Conservation (phyloP, 257 asterid species). For the Gynochthodes officinalis region DNA sequence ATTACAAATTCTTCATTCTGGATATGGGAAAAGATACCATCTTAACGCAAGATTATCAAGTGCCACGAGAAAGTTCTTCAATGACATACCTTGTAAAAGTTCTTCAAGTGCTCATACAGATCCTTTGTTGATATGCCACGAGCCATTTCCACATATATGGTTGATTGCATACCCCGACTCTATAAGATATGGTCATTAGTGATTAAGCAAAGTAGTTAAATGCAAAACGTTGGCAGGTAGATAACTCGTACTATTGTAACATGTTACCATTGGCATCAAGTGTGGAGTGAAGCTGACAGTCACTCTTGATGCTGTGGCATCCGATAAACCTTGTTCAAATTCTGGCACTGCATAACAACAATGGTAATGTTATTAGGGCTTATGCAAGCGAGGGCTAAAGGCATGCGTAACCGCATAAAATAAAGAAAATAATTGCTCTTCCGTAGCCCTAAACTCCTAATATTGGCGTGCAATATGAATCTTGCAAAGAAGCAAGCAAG, state of each 20-base stretch:
- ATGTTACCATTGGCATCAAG: slow-evolving; percentile 87
- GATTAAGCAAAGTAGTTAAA: background rate
- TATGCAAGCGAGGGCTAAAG: background rate
- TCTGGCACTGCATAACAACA: slow-evolving; percentile 67
- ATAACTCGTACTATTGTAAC: background rate
- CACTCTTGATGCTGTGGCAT: slow-evolving; percentile 70
- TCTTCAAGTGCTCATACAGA: slow-evolving; percentile 49
- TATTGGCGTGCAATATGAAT: too few relatives aligned
- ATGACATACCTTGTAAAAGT: slow-evolving; percentile 60
- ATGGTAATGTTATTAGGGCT: slow-evolving; percentile 8
- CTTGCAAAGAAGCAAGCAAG: background rate
- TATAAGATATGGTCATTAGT: slow-evolving; percentile 22
- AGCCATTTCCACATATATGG: slow-evolving; percentile 88
- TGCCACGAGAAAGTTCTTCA: too few relatives aligned
- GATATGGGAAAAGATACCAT: too few relatives aligned
- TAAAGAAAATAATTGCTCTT: background rate
- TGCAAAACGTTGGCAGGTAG: background rate
- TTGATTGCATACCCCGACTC: slow-evolving; percentile 99
- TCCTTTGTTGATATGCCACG: slow-evolving; percentile 69
- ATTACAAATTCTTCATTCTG: slow-evolving; percentile 85
- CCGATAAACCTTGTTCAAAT: slow-evolving; percentile 94
- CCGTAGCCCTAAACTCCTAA: background rate
- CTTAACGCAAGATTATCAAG: too few relatives aligned
- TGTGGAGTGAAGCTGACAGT: slow-evolving; percentile 98
- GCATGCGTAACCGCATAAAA: background rate